Conservation (phyloP, 805 yeast genomes). For the Candida saitoana region DNA sequence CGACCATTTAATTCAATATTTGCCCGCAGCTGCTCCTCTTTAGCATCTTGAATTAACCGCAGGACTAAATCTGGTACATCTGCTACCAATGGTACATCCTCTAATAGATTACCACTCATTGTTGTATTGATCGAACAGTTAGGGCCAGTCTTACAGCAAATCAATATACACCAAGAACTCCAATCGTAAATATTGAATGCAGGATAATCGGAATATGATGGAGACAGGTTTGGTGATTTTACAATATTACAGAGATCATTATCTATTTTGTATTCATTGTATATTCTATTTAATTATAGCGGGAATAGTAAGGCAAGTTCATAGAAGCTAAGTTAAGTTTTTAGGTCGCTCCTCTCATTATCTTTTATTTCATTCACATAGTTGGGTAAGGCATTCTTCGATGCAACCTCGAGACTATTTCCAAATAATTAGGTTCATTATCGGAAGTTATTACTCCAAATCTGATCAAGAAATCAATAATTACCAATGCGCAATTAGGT, state of each 20-base stretch:
- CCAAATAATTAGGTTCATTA: constrained; percentile 61
- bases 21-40: background rate
- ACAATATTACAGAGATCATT: too few species aligned
- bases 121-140: background rate
- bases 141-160: too few species aligned
- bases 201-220: background rate
- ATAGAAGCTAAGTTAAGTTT: too few species aligned
- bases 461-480: constrained; percentile 83
- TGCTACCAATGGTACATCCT: background rate
- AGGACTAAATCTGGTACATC: background rate
- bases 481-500: constrained; percentile 80
- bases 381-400: constrained; percentile 68
- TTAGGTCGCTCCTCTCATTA: too few species aligned
- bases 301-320: too few species aligned
- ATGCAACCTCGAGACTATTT: constrained; percentile 59
- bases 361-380: constrained; percentile 6
- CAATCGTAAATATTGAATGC: background rate
- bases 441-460: constrained; percentile 69
- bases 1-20: constrained; percentile 1
- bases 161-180: too few species aligned
- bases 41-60: background rate
- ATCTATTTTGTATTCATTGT: too few species aligned
- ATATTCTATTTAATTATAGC: too few species aligned
- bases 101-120: background rate
- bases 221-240: too few species aligned